phyloP scores from a whole-genome alignment of 2,329 filamentous ascomycete genomes.

The Cladosporium sp. region DNA sequence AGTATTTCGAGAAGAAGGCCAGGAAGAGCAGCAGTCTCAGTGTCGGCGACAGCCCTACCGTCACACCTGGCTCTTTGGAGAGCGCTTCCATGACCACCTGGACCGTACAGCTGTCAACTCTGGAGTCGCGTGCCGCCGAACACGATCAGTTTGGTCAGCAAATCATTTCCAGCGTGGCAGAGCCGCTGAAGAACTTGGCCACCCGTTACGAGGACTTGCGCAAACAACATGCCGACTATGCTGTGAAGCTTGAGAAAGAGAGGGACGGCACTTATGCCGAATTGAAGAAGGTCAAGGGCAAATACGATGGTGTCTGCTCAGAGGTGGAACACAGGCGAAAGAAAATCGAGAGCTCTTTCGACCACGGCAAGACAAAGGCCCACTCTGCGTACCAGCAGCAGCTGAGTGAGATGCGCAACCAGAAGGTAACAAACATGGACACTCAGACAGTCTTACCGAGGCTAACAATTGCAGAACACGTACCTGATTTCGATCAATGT shows the following conservation, averaged over 20 bases:
- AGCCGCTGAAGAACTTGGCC: slow-evolving; percentile 73
- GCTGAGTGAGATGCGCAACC: slow-evolving; percentile 90
- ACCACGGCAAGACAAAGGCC: slow-evolving; percentile 78
- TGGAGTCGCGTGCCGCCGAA: slow-evolving; percentile 82
- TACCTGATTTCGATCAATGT: slow-evolving; percentile 95
- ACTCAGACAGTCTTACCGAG: slow-evolving; percentile 40
- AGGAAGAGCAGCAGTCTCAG: slow-evolving; percentile 82
- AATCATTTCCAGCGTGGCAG: slow-evolving; percentile 73
- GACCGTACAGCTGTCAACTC: slow-evolving; percentile 85
- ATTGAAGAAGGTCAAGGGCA: slow-evolving; percentile 82
- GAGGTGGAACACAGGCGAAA: slow-evolving; percentile 92
- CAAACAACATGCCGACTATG: slow-evolving; percentile 85
- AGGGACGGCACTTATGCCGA: slow-evolving; percentile 78
- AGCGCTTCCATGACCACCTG: slow-evolving; percentile 96
- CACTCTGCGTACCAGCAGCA: slow-evolving; percentile 90
- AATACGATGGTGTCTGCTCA: slow-evolving; percentile 89
- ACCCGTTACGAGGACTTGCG: slow-evolving; percentile 82
- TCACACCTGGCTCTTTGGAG: slow-evolving; percentile 94
- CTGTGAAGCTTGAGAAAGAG: slow-evolving; percentile 82
- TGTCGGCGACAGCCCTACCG: slow-evolving; percentile 84
- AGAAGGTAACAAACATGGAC: slow-evolving; percentile 52
- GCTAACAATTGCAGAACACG: slow-evolving; percentile 58
- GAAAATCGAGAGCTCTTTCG: slow-evolving; percentile 90
- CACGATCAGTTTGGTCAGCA: slow-evolving; percentile 81
- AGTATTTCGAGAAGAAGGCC: slow-evolving; percentile 95